A percentile compares a stretch with the other conserved stretches of the same genome.
Evolutionary conservation across 2,329 filamentous ascomycete species (phyloP).

Genomic region (Pseudomassariella vexata): DNA sequence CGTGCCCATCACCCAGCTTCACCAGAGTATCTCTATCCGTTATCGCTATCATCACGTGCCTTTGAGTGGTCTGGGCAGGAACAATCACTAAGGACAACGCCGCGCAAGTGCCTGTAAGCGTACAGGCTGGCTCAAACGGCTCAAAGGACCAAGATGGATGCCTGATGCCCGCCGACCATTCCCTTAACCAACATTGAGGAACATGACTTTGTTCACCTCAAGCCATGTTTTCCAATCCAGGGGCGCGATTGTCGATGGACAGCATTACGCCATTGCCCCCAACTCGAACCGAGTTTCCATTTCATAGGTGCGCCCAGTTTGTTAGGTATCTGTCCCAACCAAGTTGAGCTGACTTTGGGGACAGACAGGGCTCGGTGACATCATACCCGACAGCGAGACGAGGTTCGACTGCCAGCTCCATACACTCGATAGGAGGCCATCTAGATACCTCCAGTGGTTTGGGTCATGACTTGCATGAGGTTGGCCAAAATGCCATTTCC

Average conservation of each 20-base stretch:
- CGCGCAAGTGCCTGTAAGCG: too few relatives aligned
- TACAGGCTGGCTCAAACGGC: too few relatives aligned
- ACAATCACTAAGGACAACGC: too few relatives aligned
- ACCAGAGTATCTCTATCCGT: too few relatives aligned
- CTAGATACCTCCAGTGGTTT: conserved; percentile 61
- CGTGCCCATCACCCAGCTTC: too few relatives aligned
- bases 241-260: conserved; percentile 60
- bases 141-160: too few relatives aligned
- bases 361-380: conserved; percentile 38
- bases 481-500: conserved; percentile 90
- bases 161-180: too few relatives aligned
- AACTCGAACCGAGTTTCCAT: conserved; percentile 50
- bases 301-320: conserved; percentile 46
- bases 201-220: conserved; percentile 15
- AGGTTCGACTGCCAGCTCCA: conserved; percentile 81
- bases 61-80: too few relatives aligned
- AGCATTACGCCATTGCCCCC: conserved; percentile 53
- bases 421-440: conserved; percentile 79
- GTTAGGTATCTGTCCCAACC: conserved; percentile 17
- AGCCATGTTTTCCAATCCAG: conserved; percentile 54
- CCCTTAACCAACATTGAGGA: too few relatives aligned
- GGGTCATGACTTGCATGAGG: conserved; percentile 57
- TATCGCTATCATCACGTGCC: too few relatives aligned
- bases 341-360: background rate
- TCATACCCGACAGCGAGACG: conserved; percentile 53